These are phyloP conservation scores for Suillus bovinus DNA, from an alignment of 768 basidiomycete genomes.

Conservation along the genomic window DNA sequence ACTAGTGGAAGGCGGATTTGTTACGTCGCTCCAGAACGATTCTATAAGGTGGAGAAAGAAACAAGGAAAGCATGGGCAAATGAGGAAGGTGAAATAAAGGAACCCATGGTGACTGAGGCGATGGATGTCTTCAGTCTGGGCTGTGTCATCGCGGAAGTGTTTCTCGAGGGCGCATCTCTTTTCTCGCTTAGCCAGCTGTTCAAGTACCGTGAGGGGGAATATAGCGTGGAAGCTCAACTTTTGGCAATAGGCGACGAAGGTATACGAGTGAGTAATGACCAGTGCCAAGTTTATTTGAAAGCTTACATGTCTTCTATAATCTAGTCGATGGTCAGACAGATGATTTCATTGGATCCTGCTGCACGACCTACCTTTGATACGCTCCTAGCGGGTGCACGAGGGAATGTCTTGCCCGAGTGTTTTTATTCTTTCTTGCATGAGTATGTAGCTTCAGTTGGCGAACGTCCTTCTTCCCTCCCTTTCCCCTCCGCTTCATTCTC, in stretches of 20 bases:
- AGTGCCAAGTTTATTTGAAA: not conserved
- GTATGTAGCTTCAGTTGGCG: slow-evolving; percentile 80
- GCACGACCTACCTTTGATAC: slow-evolving; percentile 81
- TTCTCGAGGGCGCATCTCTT: slow-evolving; percentile 89
- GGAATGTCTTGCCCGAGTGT: slow-evolving; percentile 82
- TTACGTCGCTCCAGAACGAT: slow-evolving; percentile 95
- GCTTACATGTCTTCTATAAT: slow-evolving; percentile 26
- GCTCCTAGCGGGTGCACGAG: slow-evolving; percentile 72
- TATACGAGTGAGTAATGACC: slow-evolving; percentile 63
- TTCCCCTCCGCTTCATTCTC: slow-evolving; percentile 39
- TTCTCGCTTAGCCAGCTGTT: slow-evolving; percentile 95
- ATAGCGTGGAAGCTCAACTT: slow-evolving; percentile 71
- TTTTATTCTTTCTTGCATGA: slow-evolving; percentile 96
- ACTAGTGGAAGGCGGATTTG: slow-evolving; percentile 92
- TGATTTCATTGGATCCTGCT: slow-evolving; percentile 82
- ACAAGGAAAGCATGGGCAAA: slow-evolving; percentile 60
- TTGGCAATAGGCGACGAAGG: slow-evolving; percentile 76
- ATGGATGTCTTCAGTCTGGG: slow-evolving; percentile 98
- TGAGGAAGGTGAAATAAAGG: slow-evolving; percentile 57
- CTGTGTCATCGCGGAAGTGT: slow-evolving; percentile 94
- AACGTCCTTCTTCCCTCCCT: slow-evolving; percentile 51
- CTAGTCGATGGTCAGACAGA: slow-evolving; percentile 84
- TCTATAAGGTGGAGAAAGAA: slow-evolving; percentile 80
- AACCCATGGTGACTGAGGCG: slow-evolving; percentile 85
- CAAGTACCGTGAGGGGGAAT: slow-evolving; percentile 88